Evolutionary conservation across 805 yeast species (phyloP).

Genomic region (Martiniozyma abietophila): DNA sequence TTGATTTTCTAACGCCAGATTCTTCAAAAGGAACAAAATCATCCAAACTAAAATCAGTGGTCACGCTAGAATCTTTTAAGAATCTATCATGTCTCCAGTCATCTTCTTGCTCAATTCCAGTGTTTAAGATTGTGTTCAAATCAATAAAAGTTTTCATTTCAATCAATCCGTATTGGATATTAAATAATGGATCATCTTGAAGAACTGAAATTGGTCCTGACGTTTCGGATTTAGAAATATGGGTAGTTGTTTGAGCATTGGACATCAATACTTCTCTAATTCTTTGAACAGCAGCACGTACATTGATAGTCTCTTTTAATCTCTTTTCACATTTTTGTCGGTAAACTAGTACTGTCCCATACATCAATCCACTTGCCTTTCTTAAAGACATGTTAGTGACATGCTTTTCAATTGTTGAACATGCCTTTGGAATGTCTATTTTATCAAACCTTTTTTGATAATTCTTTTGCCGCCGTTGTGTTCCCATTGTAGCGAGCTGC

Average conservation of each 20-base stretch:
- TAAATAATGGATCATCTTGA: slow-evolving; percentile 34
- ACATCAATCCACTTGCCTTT: slow-evolving; percentile 33
- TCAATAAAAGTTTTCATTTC: too few relatives aligned
- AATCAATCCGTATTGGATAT: slow-evolving; percentile 8
- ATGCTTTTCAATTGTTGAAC: slow-evolving; percentile 24
- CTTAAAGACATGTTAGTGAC: slow-evolving; percentile 22
- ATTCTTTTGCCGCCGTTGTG: too few relatives aligned
- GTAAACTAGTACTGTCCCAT: slow-evolving; percentile 41
- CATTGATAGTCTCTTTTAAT: slow-evolving; percentile 10
- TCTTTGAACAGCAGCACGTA: slow-evolving; percentile 29
- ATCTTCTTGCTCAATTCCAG: too few relatives aligned
- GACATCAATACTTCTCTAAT: not conserved
- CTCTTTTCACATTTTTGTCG: slow-evolving; percentile 30
- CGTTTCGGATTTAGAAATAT: too few relatives aligned
- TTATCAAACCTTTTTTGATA: too few relatives aligned
- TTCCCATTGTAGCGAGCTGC: too few relatives aligned
- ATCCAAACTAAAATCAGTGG: not conserved
- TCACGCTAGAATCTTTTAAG: slow-evolving; percentile 1
- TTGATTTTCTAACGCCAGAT: not conserved
- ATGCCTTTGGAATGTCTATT: slow-evolving; percentile 37
- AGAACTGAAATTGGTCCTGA: too few relatives aligned
- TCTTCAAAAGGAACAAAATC: not conserved
- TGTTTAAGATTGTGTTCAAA: too few relatives aligned
- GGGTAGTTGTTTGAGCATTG: not conserved
- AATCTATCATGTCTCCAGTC: too few relatives aligned